A percentile compares a stretch with the other conserved stretches of the same genome.
These are phyloP conservation scores for Herpomyces periplanetae DNA, from an alignment of 2,329 filamentous ascomycete species.

Conservation along the genomic window DNA sequence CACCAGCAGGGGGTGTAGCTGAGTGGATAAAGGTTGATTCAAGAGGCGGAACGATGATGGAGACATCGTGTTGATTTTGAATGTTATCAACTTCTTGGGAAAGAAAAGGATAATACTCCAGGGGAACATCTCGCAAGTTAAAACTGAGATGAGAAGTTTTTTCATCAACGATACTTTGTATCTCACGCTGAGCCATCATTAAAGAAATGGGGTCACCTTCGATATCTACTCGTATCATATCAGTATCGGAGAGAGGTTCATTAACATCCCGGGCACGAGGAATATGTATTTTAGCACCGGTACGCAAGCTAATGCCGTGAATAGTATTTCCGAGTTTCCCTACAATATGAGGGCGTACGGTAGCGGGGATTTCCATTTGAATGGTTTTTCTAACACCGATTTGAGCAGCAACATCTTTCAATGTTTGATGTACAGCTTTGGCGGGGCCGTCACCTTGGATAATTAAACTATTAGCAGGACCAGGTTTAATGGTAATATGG, in stretches of 20 bases:
- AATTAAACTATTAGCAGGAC: slow-evolving; percentile 27
- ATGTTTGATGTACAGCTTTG: slow-evolving; percentile 44
- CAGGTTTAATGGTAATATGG: slow-evolving; percentile 32
- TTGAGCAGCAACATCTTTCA: slow-evolving; percentile 57
- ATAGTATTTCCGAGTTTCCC: slow-evolving; percentile 65
- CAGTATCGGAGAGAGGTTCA: slow-evolving; percentile 35
- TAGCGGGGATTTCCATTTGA: slow-evolving; percentile 41
- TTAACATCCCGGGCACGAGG: slow-evolving; percentile 21
- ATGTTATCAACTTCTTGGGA: slow-evolving; percentile 23
- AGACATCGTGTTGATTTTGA: slow-evolving; percentile 30
- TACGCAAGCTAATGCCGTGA: slow-evolving; percentile 54
- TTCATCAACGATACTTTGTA: slow-evolving; percentile 56
- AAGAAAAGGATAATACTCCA: slow-evolving; percentile 84
- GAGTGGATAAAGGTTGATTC: too few species aligned
- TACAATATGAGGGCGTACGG: slow-evolving; percentile 57
- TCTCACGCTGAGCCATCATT: slow-evolving; percentile 40
- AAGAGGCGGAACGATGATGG: slow-evolving; percentile 48
- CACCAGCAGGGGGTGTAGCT: slow-evolving; percentile 21
- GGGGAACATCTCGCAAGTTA: slow-evolving; percentile 42
- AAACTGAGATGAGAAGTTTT: slow-evolving; percentile 42
- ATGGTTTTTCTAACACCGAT: slow-evolving; percentile 45
- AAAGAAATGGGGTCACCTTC: slow-evolving; percentile 71
- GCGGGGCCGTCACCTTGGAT: slow-evolving; percentile 57
- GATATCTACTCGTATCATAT: slow-evolving; percentile 43
- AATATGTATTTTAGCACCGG: slow-evolving; percentile 59